These are phyloP conservation scores for Bifiguratus adelaidae DNA, from an alignment of 192 early-diverging fungal genomes.

Conservation along the genomic window DNA sequence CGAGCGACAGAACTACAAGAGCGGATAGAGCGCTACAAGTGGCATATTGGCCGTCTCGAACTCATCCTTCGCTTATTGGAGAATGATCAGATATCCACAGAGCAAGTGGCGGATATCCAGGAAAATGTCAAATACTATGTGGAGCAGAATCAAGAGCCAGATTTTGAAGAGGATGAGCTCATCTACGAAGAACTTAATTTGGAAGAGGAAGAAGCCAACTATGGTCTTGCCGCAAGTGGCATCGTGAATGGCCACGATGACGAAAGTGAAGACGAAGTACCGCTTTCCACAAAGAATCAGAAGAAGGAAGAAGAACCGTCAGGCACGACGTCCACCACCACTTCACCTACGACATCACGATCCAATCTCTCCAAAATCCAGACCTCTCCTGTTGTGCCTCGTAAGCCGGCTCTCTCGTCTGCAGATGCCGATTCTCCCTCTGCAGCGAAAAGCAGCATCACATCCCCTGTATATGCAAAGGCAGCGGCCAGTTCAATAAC, in stretches of 20 bases:
- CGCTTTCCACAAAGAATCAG: not conserved
- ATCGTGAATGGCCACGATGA: not conserved
- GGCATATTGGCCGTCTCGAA: constrained; percentile 85
- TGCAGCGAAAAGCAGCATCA: constrained; percentile 2
- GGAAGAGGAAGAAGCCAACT: constrained; percentile 80
- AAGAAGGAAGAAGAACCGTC: not conserved
- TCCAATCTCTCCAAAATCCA: not conserved
- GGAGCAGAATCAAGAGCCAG: constrained; percentile 79
- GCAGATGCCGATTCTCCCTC: not conserved
- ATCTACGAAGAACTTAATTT: constrained; percentile 91
- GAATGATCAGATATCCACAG: constrained; percentile 80
- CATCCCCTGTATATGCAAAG: constrained; percentile 5
- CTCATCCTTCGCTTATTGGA: constrained; percentile 87
- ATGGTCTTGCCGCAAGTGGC: constrained; percentile 39
- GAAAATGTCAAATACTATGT: constrained; percentile 93
- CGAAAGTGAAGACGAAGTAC: not conserved
- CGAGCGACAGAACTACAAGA: constrained; percentile 59
- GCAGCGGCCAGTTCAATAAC: not conserved
- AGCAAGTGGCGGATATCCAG: constrained; percentile 72
- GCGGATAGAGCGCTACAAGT: constrained; percentile 80
- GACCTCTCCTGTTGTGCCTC: not conserved
- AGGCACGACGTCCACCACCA: no score
- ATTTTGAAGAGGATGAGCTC: constrained; percentile 88
- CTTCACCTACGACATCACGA: not conserved
- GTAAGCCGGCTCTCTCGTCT: not conserved